These are phyloP conservation scores for Pichia sp. DNA, from an alignment of 1,139 yeast genomes.

Conservation along the genomic window DNA sequence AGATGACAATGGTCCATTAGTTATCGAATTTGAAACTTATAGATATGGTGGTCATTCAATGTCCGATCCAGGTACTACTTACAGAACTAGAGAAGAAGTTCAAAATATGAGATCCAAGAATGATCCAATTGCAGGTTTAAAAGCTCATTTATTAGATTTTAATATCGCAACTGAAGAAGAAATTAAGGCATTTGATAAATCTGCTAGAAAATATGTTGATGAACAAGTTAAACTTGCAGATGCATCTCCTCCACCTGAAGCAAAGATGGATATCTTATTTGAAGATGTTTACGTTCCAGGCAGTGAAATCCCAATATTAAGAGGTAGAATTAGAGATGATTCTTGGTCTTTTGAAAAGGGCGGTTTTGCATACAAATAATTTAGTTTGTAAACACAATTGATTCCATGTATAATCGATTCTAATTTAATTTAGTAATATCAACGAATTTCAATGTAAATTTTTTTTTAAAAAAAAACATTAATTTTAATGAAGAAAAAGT, in stretches of 20 bases:
- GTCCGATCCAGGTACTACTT: conserved; percentile 99
- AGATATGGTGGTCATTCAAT: conserved; percentile 99
- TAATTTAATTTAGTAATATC: too few relatives aligned
- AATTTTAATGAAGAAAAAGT: too few relatives aligned
- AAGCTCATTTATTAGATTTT: conserved; percentile 75
- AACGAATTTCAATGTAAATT: too few relatives aligned
- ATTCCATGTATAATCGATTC: too few relatives aligned
- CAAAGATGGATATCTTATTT: conserved; percentile 87
- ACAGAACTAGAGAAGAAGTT: conserved; percentile 99
- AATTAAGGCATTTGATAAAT: conserved; percentile 89
- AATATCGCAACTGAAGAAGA: conserved; percentile 89
- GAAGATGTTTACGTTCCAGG: conserved; percentile 97
- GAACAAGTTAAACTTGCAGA: conserved; percentile 94
- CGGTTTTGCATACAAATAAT: conserved; percentile 46
- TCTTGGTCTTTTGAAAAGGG: conserved; percentile 79
- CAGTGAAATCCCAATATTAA: conserved; percentile 81
- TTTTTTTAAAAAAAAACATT: too few relatives aligned
- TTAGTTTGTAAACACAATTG: not conserved
- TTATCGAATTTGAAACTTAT: conserved; percentile 94
- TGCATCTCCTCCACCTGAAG: conserved; percentile 91
- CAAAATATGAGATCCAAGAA: conserved; percentile 98
- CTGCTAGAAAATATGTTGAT: conserved; percentile 91
- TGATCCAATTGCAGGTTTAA: conserved; percentile 96
- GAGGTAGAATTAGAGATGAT: conserved; percentile 96
- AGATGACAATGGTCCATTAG: conserved; percentile 92